A percentile compares a stretch with the other conserved stretches of the same genome.
These are phyloP conservation scores for Pezicula neosporulosa DNA, from an alignment of 2,329 filamentous ascomycete genomes.

Conservation along the genomic window DNA sequence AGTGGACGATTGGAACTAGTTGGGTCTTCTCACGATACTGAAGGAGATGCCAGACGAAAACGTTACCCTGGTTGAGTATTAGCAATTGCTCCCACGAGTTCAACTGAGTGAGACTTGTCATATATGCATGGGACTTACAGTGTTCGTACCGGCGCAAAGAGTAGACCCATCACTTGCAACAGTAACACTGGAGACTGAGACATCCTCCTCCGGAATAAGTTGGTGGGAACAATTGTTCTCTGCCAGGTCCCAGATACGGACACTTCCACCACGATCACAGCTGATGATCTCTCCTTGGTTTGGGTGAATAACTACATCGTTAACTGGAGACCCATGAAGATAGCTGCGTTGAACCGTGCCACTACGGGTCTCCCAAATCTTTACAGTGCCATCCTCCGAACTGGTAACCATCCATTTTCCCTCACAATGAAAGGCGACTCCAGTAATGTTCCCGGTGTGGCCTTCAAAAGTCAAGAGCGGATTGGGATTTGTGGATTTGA, in stretches of 20 bases:
- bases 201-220: constrained; percentile 92
- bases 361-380: constrained; percentile 30
- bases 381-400: constrained; percentile 75
- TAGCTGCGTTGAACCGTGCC: constrained; percentile 81
- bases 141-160: constrained; percentile 89
- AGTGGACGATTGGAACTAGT: constrained; percentile 68
- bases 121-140: constrained; percentile 50
- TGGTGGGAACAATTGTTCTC: constrained; percentile 98
- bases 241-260: constrained; percentile 92
- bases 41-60: constrained; percentile 94
- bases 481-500: constrained; percentile 96
- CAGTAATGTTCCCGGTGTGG: constrained; percentile 93
- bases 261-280: constrained; percentile 88
- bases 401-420: constrained; percentile 99
- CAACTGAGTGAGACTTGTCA: neutral
- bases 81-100: constrained; percentile 6
- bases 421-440: constrained; percentile 96
- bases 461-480: constrained; percentile 92
- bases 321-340: constrained; percentile 81
- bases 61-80: constrained; percentile 66
- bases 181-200: constrained; percentile 89
- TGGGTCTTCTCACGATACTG: constrained; percentile 66
- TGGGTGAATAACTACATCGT: constrained; percentile 98
- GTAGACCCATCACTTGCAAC: constrained; percentile 92
- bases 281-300: constrained; percentile 98